Base-by-base conservation (phyloP, 2,329 filamentous ascomycete genomes). In the Neonectria magnoliae region DNA sequence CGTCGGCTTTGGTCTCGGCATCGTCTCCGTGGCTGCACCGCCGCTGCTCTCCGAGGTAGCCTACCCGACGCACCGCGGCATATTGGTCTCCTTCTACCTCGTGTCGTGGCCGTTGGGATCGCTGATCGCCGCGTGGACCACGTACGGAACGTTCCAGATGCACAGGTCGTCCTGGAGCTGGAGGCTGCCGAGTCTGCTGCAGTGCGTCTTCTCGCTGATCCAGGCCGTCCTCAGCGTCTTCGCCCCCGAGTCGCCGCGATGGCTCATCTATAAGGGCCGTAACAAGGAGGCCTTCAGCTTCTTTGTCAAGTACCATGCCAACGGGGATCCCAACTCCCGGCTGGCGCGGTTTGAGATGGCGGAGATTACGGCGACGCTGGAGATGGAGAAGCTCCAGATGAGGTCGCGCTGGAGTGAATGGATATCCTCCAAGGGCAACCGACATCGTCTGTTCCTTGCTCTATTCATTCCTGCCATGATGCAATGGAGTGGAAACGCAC, bases 121-220 rank as follows among this genome's bases (percentile, higher is more conserved):
- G 0, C 64, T 74, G 2, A 62, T 74, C 1, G 70, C 72, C 0
- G 72, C 69, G 2, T 74, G 72, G 72, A 66, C 66, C 0, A 83
- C 82, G 0, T 84, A 79, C 51, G 82, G 82, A 18, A 83, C 80
- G 0, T 75, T 79, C 22, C 76, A 77, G 45, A 80, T 81, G 65
- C 1, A 58, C 18, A 25, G 63, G 10, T 77, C 70, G 57, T 77
- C 76, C 55, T 84, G 82, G 82, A 78, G 81, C n/a, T 86, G 84
- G 83, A 78, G 84, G 48, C 75, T 84, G 3, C 84, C 84, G 0
- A 85, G 82, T 33, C 73, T 84, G 3, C 70, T 87, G 2, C 84
- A 86, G 65, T 64, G 65, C 0, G 74, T 71, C 38, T 81, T 81
- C 20, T 71, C 70, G 0, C 25, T 73, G 1, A 3, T 64, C 0